These are phyloP conservation scores for Trichoderma simmonsii DNA, from an alignment of 2,329 filamentous ascomycete genomes.

Conservation along the genomic window DNA sequence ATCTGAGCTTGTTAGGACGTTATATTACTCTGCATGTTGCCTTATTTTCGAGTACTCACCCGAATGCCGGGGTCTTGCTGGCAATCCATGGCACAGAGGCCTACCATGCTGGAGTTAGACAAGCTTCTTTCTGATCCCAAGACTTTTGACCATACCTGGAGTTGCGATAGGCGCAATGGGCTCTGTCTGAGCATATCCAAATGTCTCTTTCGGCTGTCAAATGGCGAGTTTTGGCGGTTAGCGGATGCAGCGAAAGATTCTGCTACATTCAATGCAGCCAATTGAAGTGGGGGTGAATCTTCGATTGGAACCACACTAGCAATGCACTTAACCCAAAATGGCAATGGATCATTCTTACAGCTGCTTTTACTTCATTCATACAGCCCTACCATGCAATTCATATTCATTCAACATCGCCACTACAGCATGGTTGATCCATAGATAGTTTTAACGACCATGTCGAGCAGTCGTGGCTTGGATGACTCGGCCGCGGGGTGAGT, in stretches of 20 bases:
- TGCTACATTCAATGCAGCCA: neutral
- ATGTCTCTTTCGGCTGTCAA: neutral
- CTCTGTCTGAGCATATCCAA: slow-evolving; percentile 30
- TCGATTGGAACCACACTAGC: neutral
- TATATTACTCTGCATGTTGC: neutral
- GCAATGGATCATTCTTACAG: neutral
- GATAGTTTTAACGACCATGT: neutral
- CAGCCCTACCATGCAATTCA: neutral
- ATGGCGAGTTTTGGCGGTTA: neutral
- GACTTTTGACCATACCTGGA: slow-evolving; percentile 23
- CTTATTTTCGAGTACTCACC: neutral
- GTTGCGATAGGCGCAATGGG: slow-evolving; percentile 25
- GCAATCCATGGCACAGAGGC: slow-evolving; percentile 8
- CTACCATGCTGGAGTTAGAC: neutral
- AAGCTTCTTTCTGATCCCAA: neutral
- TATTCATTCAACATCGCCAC: neutral
- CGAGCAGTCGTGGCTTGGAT: neutral
- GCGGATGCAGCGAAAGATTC: slow-evolving; percentile 1
- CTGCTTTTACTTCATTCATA: neutral
- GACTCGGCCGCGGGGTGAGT: neutral
- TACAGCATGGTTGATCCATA: neutral
- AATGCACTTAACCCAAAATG: neutral
- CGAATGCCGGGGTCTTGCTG: neutral
- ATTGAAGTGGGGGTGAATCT: neutral
- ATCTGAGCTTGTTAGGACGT: neutral